These are phyloP conservation scores for Rubroshorea leprosula DNA, from an alignment of 345 rosid genomes.

Conservation along the genomic window DNA sequence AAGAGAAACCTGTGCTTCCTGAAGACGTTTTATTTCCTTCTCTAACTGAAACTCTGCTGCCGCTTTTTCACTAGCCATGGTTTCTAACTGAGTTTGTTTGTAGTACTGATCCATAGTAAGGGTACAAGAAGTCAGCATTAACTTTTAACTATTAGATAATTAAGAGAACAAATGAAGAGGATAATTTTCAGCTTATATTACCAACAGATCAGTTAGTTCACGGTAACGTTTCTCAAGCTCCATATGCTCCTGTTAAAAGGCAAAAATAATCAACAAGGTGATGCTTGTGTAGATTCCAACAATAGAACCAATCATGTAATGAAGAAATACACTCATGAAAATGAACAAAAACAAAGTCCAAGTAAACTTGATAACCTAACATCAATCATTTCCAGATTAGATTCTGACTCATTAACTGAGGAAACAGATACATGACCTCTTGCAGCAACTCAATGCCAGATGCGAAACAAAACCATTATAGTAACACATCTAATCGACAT, in stretches of 20 bases:
- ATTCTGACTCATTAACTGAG: background rate
- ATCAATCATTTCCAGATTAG: background rate
- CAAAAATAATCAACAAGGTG: conserved; percentile 22
- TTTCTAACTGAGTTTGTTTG: conserved; percentile 98
- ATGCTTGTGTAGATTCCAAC: conserved; percentile 10
- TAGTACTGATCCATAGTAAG: conserved; percentile 54
- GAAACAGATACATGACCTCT: background rate
- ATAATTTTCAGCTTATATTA: conserved; percentile 31
- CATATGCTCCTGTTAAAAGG: conserved; percentile 74
- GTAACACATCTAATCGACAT: too few relatives aligned
- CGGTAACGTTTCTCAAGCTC: conserved; percentile 99
- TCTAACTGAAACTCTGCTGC: conserved; percentile 98
- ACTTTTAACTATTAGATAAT: background rate
- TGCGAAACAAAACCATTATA: background rate
- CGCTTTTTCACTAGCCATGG: conserved; percentile 97
- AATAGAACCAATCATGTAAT: background rate
- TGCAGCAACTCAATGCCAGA: background rate
- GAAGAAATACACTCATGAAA: background rate
- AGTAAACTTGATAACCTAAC: background rate
- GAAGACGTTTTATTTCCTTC: conserved; percentile 81
- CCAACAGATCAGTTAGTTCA: conserved; percentile 95
- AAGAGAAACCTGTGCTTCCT: conserved; percentile 69
- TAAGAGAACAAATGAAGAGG: background rate
- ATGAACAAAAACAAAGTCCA: conserved; percentile 4
- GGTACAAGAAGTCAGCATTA: conserved; percentile 12